Conservation (phyloP, 2,329 filamentous ascomycete species). For the Fusarium begoniae region DNA sequence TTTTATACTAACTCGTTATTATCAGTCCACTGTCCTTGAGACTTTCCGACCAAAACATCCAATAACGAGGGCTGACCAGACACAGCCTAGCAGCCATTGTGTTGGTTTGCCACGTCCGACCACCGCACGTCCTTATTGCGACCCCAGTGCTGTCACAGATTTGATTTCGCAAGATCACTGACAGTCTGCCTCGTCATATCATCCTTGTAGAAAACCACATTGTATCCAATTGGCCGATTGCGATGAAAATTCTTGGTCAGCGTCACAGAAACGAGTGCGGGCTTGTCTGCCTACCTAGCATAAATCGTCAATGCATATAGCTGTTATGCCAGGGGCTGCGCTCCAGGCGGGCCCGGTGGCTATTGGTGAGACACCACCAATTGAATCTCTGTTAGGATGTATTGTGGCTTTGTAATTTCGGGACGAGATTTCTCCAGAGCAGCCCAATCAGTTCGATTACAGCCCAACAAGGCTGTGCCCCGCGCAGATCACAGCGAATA, state of each 20-base stretch:
- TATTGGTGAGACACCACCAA: fast-evolving
- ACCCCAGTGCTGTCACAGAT: not conserved
- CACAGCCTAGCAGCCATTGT: not conserved
- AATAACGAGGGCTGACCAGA: not conserved
- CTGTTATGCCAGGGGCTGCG: not conserved
- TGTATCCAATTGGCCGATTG: fast-evolving
- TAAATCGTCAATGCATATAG: not conserved
- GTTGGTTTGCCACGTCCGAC: not conserved
- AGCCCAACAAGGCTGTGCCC: not conserved
- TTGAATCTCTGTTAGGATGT: fast-evolving
- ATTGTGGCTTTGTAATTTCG: not conserved
- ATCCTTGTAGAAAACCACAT: fast-evolving
- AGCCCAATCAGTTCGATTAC: not conserved
- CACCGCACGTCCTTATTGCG: not conserved
- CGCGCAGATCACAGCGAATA: fast-evolving
- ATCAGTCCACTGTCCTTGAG: not conserved
- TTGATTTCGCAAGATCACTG: not conserved
- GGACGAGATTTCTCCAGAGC: not conserved
- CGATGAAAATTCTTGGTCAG: fast-evolving
- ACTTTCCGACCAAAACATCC: not conserved
- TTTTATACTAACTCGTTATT: fast-evolving
- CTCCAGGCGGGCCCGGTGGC: not conserved
- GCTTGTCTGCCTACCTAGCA: not conserved
- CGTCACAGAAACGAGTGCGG: not conserved
- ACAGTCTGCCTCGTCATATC: not conserved